Conservation (phyloP, 495 filamentous ascomycete genomes). For the Ramalina peruviana region DNA sequence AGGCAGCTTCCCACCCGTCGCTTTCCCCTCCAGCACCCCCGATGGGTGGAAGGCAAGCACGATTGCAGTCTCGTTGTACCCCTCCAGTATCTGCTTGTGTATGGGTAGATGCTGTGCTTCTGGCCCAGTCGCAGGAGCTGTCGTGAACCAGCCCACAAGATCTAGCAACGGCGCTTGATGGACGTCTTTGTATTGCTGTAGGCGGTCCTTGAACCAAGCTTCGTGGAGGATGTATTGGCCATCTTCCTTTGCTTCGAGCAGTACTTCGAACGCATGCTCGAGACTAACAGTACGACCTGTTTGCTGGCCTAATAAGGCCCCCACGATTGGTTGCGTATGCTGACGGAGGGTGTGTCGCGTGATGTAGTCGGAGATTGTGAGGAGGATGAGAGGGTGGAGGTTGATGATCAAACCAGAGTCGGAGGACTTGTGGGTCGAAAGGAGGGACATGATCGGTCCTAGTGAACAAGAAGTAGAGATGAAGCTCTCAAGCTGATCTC, state of each 20-base stretch:
- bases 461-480: too few species aligned
- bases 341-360: constrained; percentile 73
- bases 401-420: constrained; percentile 68
- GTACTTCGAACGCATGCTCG: constrained; percentile 82
- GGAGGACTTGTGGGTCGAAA: constrained; percentile 52
- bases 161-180: constrained; percentile 73
- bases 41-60: constrained; percentile 74
- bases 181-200: constrained; percentile 84
- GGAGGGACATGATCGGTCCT: constrained; percentile 24
- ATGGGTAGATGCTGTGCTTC: constrained; percentile 50
- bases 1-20: constrained; percentile 64
- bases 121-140: constrained; percentile 60
- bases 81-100: constrained; percentile 57
- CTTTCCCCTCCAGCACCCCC: constrained; percentile 25
- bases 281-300: constrained; percentile 81
- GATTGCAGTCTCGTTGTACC: constrained; percentile 73
- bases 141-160: constrained; percentile 91
- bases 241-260: constrained; percentile 31
- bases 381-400: constrained; percentile 85
- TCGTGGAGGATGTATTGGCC: constrained; percentile 41
- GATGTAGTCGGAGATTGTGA: constrained; percentile 94
- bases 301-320: constrained; percentile 78
- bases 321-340: constrained; percentile 62
- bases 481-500: too few species aligned
- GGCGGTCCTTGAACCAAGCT: constrained; percentile 61